Percentiles rank a stretch among this genome's conserved stretches.
These are phyloP conservation scores for Jimgerdemannia lactiflua DNA, from an alignment of 192 early-diverging fungal genomes.

Conservation along the genomic window DNA sequence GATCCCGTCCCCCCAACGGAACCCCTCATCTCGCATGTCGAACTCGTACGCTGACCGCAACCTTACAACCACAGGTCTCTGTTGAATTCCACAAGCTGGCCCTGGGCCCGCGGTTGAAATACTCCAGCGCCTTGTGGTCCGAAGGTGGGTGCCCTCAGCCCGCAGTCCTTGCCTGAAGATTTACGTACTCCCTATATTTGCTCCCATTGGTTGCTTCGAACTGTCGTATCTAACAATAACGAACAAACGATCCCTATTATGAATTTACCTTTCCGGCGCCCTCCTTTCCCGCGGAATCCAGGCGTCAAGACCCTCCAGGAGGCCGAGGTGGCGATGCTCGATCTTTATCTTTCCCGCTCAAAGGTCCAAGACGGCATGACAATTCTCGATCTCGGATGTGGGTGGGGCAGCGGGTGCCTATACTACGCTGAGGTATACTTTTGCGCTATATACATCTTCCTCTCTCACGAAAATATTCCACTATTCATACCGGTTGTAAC, in stretches of 20 bases:
- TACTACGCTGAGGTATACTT: slow-evolving; percentile 50
- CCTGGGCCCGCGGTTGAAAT: slow-evolving; percentile 56
- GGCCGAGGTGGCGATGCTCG: slow-evolving; percentile 61
- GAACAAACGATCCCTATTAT: not conserved
- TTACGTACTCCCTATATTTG: too few relatives aligned
- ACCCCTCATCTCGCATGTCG: too few relatives aligned
- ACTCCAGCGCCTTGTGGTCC: slow-evolving; percentile 40
- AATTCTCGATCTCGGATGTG: slow-evolving; percentile 63
- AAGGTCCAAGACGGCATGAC: slow-evolving; percentile 49
- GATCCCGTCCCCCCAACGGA: too few relatives aligned
- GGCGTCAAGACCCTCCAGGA: slow-evolving; percentile 32
- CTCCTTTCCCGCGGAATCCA: not conserved
- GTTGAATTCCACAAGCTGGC: slow-evolving; percentile 44
- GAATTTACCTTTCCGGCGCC: not conserved
- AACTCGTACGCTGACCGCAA: too few relatives aligned
- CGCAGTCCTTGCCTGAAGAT: too few relatives aligned
- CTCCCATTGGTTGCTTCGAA: slow-evolving; percentile 34
- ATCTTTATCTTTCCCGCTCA: slow-evolving; percentile 49
- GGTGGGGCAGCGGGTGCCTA: slow-evolving; percentile 59
- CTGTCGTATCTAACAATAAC: slow-evolving; percentile 20
- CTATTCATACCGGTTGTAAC: too few relatives aligned
- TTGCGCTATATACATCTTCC: not conserved
- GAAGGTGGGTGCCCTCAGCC: too few relatives aligned
- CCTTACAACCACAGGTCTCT: too few relatives aligned
- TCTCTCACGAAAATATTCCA: not conserved